Conservation (phyloP, 2,329 filamentous ascomycete species). For the Neopestalotiopsis clavispora region DNA sequence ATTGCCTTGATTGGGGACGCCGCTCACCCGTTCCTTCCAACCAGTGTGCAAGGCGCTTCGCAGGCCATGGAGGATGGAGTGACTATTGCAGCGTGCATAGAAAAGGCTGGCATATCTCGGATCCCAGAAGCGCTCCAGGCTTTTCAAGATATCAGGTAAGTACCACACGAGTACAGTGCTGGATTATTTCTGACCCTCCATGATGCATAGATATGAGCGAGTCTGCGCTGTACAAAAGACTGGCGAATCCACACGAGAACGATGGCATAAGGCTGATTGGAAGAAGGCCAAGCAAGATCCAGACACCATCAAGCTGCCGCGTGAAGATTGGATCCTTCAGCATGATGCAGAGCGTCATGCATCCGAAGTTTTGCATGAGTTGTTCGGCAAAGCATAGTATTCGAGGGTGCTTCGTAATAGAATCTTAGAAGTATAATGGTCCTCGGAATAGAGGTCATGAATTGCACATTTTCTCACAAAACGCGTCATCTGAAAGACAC, state of each 20-base stretch:
- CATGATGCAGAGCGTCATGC: conserved; percentile 54
- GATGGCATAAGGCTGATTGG: conserved; percentile 62
- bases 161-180: background rate
- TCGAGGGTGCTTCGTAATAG: background rate
- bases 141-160: conserved; percentile 49
- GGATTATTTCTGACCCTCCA: conserved; percentile 49
- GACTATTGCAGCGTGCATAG: conserved; percentile 48
- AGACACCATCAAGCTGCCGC: conserved; percentile 50
- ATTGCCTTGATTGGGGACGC: conserved; percentile 54
- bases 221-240: conserved; percentile 55
- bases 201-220: conserved; percentile 52
- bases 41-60: conserved; percentile 51
- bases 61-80: conserved; percentile 56
- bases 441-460: too few relatives aligned
- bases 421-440: too few relatives aligned
- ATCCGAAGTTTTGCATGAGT: conserved; percentile 43
- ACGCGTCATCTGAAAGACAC: too few relatives aligned
- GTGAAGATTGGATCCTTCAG: conserved; percentile 58
- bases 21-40: conserved; percentile 55
- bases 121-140: conserved; percentile 47
- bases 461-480: too few relatives aligned
- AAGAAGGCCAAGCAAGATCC: conserved; percentile 51
- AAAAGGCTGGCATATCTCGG: conserved; percentile 52
- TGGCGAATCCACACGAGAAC: conserved; percentile 53
- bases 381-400: conserved; percentile 33